Conservation (phyloP, 345 rosid species). For the Eucalyptus lansdowneana region DNA sequence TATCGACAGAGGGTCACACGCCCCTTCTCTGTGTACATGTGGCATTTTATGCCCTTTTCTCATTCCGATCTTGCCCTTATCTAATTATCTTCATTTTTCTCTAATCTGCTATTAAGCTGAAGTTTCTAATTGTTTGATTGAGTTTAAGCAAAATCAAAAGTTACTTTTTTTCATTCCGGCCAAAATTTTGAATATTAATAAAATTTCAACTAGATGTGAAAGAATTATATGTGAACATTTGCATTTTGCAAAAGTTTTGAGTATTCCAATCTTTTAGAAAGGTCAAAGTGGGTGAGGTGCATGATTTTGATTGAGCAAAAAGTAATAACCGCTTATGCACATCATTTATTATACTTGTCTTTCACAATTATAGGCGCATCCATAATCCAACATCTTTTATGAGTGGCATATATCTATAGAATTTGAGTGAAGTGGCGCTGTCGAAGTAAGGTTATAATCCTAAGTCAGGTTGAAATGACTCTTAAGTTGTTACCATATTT, state of each 20-base stretch:
- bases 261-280: background rate
- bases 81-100: background rate
- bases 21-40: background rate
- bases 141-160: background rate
- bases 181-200: background rate
- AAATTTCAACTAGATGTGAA: background rate
- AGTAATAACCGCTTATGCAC: background rate
- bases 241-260: background rate
- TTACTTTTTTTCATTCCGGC: no score
- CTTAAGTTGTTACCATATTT: no score
- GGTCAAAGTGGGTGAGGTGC: background rate
- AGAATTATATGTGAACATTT: background rate
- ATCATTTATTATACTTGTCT: no score
- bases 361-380: no score
- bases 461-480: no score
- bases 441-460: no score
- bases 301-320: background rate
- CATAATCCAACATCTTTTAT: background rate
- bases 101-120: background rate
- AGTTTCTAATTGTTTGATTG: background rate
- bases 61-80: background rate
- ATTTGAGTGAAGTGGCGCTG: no score
- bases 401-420: background rate
- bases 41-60: background rate
- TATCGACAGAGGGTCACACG: background rate